Percentiles rank a stretch among this genome's conserved stretches.
phyloP scores from a whole-genome alignment of 345 rosid species.

The Eucalyptus urophylla region DNA sequence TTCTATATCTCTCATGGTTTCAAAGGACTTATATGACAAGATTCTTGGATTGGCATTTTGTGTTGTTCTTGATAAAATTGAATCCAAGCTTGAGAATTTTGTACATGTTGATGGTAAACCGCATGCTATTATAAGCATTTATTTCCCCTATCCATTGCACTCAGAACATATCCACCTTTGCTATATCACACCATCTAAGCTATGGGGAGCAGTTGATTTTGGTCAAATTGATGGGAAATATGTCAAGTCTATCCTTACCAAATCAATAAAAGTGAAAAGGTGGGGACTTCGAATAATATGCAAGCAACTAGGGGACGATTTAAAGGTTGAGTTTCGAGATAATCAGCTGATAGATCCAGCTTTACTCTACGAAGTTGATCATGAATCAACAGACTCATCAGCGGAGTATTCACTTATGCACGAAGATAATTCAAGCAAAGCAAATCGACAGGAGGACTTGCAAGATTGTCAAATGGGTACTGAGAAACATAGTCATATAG shows the following conservation, averaged over 20 bases:
- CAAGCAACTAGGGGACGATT: accelerated
- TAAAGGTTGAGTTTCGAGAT: too few relatives aligned
- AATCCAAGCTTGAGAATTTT: accelerated
- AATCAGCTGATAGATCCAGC: accelerated
- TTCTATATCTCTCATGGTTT: too few relatives aligned
- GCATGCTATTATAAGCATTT: too few relatives aligned
- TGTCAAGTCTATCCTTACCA: accelerated
- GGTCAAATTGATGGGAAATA: too few relatives aligned
- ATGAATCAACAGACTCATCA: too few relatives aligned
- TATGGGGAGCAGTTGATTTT: accelerated
- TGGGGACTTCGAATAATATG: too few relatives aligned
- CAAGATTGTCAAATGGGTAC: too few relatives aligned
- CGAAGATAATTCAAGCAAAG: accelerated
- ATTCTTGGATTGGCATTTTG: too few relatives aligned
- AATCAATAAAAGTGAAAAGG: accelerated
- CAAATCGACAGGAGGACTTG: too few relatives aligned
- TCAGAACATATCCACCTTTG: accelerated
- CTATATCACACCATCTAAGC: accelerated
- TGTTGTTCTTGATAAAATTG: accelerated
- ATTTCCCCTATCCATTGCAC: accelerated
- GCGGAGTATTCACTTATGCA: accelerated
- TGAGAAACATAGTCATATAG: accelerated
- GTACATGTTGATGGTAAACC: too few relatives aligned
- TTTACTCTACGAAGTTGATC: too few relatives aligned
- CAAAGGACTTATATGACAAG: too few relatives aligned